phyloP scores from a whole-genome alignment of 257 asterid species.

The Solanum microdontum region DNA sequence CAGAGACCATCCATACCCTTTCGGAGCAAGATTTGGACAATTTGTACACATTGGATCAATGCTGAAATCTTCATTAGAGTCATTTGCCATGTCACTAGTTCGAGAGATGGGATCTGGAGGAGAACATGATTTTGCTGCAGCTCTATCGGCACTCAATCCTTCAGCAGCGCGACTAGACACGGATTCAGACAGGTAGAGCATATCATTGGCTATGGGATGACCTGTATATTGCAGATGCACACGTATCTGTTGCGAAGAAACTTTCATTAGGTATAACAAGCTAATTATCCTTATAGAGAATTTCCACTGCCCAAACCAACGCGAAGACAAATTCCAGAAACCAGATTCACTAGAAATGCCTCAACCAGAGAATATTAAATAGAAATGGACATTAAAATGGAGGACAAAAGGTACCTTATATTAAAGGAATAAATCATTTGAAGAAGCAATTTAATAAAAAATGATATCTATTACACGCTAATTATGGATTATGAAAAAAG shows the following conservation, averaged over 20 bases:
- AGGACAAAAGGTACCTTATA: not conserved
- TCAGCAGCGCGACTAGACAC: constrained; percentile 31
- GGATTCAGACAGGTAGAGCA: constrained; percentile 50
- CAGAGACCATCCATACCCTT: constrained; percentile 51
- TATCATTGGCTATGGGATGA: constrained; percentile 91
- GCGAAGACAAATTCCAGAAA: not conserved
- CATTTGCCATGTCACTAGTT: constrained; percentile 19
- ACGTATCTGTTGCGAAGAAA: constrained; percentile 56
- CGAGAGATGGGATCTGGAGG: constrained; percentile 10
- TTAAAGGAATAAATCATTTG: not conserved
- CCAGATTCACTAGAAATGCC: not conserved
- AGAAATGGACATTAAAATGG: not conserved
- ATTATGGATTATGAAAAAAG: not conserved
- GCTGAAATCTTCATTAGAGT: constrained; percentile 33
- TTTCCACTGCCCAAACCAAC: not conserved
- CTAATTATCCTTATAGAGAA: not conserved
- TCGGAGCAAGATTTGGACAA: constrained; percentile 85
- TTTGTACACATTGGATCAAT: constrained; percentile 89
- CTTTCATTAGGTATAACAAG: not conserved
- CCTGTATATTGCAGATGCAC: constrained; percentile 81
- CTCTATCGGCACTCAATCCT: constrained; percentile 46
- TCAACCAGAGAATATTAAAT: not conserved
- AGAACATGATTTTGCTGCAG: constrained; percentile 31
- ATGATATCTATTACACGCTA: not conserved
- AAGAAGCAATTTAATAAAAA: not conserved